phyloP scores from a whole-genome alignment of 768 basidiomycete species.

The Lepiota brunneoincarnata region DNA sequence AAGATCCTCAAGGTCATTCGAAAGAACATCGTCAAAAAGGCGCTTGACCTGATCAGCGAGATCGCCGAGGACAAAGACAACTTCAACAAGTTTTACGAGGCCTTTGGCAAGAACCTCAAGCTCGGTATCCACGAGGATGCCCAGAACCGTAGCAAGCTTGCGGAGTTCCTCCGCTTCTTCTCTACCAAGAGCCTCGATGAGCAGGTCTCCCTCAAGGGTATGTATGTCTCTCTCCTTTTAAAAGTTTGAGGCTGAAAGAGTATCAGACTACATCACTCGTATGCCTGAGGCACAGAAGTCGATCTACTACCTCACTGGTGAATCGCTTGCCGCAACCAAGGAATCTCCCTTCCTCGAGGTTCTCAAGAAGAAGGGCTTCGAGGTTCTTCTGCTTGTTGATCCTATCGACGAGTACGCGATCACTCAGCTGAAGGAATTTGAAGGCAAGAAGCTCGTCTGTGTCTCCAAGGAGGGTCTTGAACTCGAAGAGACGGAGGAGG shows the following conservation, averaged over 20 bases:
- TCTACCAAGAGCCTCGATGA: slow-evolving; percentile 94
- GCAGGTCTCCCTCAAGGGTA: slow-evolving; percentile 90
- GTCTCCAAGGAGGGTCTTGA: slow-evolving; percentile 99
- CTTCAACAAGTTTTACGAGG: slow-evolving; percentile 94
- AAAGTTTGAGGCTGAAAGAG: not conserved
- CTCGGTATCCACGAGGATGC: slow-evolving; percentile 99
- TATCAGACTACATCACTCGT: slow-evolving; percentile 93
- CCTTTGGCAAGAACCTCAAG: slow-evolving; percentile 99
- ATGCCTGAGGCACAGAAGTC: slow-evolving; percentile 99
- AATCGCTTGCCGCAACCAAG: slow-evolving; percentile 85
- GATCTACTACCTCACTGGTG: slow-evolving; percentile 99
- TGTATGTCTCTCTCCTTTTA: slow-evolving; percentile 5
- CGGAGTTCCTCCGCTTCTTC: slow-evolving; percentile 98
- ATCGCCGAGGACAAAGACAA: slow-evolving; percentile 99
- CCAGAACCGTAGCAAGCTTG: slow-evolving; percentile 98
- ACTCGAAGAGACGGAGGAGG: slow-evolving; percentile 98
- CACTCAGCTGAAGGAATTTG: slow-evolving; percentile 99
- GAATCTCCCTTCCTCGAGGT: slow-evolving; percentile 99
- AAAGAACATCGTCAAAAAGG: slow-evolving; percentile 99
- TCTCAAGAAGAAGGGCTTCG: slow-evolving; percentile 99
- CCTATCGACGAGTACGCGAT: slow-evolving; percentile 99
- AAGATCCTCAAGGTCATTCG: slow-evolving; percentile 99
- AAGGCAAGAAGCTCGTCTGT: slow-evolving; percentile 94
- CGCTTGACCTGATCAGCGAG: slow-evolving; percentile 90
- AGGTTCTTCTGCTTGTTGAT: slow-evolving; percentile 95